Evolutionary conservation across 2,329 filamentous ascomycete species (phyloP), one percentile per base, ranked within the genome.

Genomic region (Lomentospora prolificans): DNA sequence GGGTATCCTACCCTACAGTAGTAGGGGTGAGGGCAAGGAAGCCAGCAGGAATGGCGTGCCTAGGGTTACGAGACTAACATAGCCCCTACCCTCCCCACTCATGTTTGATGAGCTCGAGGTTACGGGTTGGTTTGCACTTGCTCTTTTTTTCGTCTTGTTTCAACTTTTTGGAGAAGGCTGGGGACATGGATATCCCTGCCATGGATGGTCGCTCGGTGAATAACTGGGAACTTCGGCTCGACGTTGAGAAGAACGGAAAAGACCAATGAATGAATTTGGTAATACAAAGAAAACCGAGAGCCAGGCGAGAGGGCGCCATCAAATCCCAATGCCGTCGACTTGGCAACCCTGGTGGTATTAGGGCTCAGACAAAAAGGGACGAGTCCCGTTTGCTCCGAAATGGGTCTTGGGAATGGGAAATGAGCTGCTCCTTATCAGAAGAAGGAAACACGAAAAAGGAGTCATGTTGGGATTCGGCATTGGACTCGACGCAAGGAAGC

Each of bases 101-200:
- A 19, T 48, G 44, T 48, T 48, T 48, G 44, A 48, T 48, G 44
- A 48, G 44, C 44, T 48, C 44, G 22, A 48, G 22, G 44, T 48
- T 48, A 22, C 44, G 24, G 44, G 19, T 48, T 48, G 44, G 17
- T 5, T 10, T 12, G 17, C 17, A 22, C 30, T 12, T 6, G 30
- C 30, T 33, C 12, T 12, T 33, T 33, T 48, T 19, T 48, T 48
- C 17, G 22, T 17, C 17, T 48, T 48, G 44, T 48, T 48, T 48
- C 44, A 48, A 46, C 41, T 24, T 24, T 46, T 22, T 22, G 19
- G 24, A 19, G 44, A 25, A 48, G 36, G 36, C 36, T 41, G 36
- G 36, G 36, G 36, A 41, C 36, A 41, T 41, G 36, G 36, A 17
- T 41, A 17, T 17, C 36, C 36, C 9, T 41, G 36, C 19, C 6